These are phyloP conservation scores for Graphilbum sp. DNA, from an alignment of 2,329 filamentous ascomycete genomes.

Conservation along the genomic window DNA sequence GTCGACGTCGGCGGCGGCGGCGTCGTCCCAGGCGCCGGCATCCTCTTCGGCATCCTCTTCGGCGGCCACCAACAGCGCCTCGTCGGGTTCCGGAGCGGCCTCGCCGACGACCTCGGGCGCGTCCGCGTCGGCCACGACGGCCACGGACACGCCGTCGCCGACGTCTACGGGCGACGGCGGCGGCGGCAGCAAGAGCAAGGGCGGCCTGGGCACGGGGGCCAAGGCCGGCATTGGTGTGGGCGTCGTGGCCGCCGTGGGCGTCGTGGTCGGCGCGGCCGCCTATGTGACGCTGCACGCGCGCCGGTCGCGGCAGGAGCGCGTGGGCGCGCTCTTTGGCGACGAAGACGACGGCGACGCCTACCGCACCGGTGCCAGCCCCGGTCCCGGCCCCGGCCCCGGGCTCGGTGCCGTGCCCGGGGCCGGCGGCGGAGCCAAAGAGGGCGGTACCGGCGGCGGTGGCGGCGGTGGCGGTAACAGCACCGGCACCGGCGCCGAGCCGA, in stretches of 20 bases:
- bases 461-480: not conserved
- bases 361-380: no score
- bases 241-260: not conserved
- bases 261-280: not conserved
- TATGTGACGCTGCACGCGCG: slow-evolving; percentile 1
- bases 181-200: not conserved
- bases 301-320: not conserved
- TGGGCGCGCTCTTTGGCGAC: not conserved
- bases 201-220: not conserved
- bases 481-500: not conserved
- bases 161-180: not conserved
- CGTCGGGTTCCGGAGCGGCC: no score
- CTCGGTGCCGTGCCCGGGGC: no score
- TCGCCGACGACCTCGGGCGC: no score
- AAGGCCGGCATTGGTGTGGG: slow-evolving; percentile 1
- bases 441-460: not conserved
- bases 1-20: no score
- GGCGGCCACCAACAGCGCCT: no score
- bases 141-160: no score
- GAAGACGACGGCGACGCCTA: no score
- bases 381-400: no score
- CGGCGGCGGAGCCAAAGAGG: not conserved
- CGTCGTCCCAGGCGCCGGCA: not conserved
- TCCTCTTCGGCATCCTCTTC: not conserved
- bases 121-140: no score